Percentiles rank a stretch among this genome's conserved stretches.
phyloP scores from a whole-genome alignment of 176 grass and related monocot genomes.

The Rhipidocladum racemiflorum region DNA sequence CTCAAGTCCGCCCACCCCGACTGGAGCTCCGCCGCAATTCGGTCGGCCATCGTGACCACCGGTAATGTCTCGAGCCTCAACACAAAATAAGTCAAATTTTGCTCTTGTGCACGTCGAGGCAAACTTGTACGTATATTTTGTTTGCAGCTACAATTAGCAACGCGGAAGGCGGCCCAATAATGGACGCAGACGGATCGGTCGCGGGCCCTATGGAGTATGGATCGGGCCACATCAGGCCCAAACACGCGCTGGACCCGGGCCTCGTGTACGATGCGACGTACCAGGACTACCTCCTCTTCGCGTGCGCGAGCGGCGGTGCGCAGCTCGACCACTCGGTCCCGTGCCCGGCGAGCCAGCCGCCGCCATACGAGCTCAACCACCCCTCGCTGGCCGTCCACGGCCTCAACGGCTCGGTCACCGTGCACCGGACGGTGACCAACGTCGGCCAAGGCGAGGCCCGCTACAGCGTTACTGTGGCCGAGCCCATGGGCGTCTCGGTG shows the following conservation, averaged over 20 bases:
- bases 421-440: conserved; percentile 80
- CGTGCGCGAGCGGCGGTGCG: conserved; percentile 50
- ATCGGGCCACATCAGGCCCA: conserved; percentile 73
- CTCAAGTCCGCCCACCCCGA: conserved; percentile 64
- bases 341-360: conserved; percentile 52
- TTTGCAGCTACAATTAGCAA: conserved; percentile 41
- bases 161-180: conserved; percentile 51
- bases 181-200: conserved; percentile 35
- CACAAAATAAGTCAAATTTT: background rate
- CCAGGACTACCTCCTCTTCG: conserved; percentile 79
- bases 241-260: conserved; percentile 71
- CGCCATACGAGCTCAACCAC: conserved; percentile 64
- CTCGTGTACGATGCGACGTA: conserved; percentile 85
- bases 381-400: conserved; percentile 62
- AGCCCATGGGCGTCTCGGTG: conserved; percentile 55
- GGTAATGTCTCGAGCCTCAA: conserved; percentile 32
- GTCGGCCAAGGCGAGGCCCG: conserved; percentile 33
- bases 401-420: conserved; percentile 43
- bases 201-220: conserved; percentile 77
- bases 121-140: background rate
- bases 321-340: conserved; percentile 58
- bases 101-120: background rate
- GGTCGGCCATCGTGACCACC: conserved; percentile 92
- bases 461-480: conserved; percentile 49
- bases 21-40: conserved; percentile 84